These are phyloP conservation scores for Hysterium pulicare DNA, from an alignment of 2,329 filamentous ascomycete species.

Conservation along the genomic window DNA sequence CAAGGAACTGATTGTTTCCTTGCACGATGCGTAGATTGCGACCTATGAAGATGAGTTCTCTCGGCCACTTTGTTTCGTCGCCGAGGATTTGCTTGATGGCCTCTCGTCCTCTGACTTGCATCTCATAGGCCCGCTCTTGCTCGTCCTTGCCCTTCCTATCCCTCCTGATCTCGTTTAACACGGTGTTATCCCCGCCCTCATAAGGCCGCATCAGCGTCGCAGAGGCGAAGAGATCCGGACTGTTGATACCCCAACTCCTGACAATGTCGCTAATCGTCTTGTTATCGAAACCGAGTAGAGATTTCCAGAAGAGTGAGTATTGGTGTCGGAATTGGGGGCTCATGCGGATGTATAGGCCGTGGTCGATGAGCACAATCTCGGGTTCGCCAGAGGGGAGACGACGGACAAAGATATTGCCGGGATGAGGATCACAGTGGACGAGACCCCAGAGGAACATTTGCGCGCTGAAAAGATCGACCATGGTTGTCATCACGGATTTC, in stretches of 20 bases:
- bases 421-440: conserved; percentile 95
- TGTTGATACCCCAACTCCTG: conserved; percentile 79
- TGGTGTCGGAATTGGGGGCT: conserved; percentile 75
- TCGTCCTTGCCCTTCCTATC: conserved; percentile 53
- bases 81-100: conserved; percentile 75
- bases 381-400: conserved; percentile 76
- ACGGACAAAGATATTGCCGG: conserved; percentile 94
- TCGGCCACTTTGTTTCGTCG: conserved; percentile 85
- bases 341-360: conserved; percentile 95
- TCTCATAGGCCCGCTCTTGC: conserved; percentile 66
- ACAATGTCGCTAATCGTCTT: conserved; percentile 70
- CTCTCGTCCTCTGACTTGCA: conserved; percentile 69
- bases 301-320: conserved; percentile 90
- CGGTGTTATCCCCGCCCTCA: conserved; percentile 72
- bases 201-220: conserved; percentile 90
- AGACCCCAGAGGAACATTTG: conserved; percentile 98
- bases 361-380: conserved; percentile 93
- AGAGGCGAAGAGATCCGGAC: conserved; percentile 85
- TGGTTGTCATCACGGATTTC: conserved; percentile 90
- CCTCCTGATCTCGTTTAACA: conserved; percentile 57
- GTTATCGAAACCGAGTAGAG: conserved; percentile 91
- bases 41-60: conserved; percentile 87
- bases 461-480: conserved; percentile 93
- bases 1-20: conserved; percentile 87
- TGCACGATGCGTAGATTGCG: conserved; percentile 91